Percentiles rank a stretch among this genome's conserved stretches.
Conservation (phyloP, 2,329 filamentous ascomycete genomes). For the Rhinocladiella similis region DNA sequence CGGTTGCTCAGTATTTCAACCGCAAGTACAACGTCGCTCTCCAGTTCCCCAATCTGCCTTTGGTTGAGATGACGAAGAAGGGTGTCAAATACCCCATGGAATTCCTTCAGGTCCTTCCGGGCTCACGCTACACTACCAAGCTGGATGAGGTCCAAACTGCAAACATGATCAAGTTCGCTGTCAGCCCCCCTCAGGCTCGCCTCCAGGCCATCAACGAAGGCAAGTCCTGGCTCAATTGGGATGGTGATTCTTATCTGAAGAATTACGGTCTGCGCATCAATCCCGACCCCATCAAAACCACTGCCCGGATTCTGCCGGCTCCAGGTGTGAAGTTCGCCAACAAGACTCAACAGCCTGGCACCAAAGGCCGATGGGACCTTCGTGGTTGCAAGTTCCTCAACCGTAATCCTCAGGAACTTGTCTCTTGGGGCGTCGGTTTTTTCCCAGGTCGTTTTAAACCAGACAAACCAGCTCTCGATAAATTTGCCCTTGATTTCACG, state of each 20-base stretch:
- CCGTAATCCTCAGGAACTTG: constrained; percentile 63
- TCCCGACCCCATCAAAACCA: constrained; percentile 61
- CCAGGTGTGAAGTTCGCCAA: constrained; percentile 69
- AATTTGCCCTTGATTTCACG: constrained; percentile 63
- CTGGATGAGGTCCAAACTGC: constrained; percentile 66
- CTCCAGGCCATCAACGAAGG: constrained; percentile 67
- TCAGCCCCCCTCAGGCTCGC: constrained; percentile 72
- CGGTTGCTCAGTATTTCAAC: constrained; percentile 60
- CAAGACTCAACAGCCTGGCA: constrained; percentile 59
- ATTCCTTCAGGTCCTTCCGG: constrained; percentile 51
- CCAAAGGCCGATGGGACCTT: constrained; percentile 81
- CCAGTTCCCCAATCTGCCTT: constrained; percentile 50
- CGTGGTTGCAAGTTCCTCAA: constrained; percentile 75
- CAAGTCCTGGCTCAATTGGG: constrained; percentile 67
- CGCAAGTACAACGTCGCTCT: constrained; percentile 52
- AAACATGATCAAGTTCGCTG: constrained; percentile 90
- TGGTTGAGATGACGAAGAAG: constrained; percentile 60
- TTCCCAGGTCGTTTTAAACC: constrained; percentile 56
- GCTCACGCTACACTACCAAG: constrained; percentile 61
- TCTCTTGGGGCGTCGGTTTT: constrained; percentile 73
- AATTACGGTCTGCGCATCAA: constrained; percentile 75
- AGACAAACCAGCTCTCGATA: constrained; percentile 45
- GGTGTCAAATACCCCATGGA: constrained; percentile 58
- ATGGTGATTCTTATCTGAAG: constrained; percentile 66
- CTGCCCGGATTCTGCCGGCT: constrained; percentile 69